Evolutionary conservation across 1,139 yeast genomes (phyloP).

Genomic region (Taiozyma sp.): DNA sequence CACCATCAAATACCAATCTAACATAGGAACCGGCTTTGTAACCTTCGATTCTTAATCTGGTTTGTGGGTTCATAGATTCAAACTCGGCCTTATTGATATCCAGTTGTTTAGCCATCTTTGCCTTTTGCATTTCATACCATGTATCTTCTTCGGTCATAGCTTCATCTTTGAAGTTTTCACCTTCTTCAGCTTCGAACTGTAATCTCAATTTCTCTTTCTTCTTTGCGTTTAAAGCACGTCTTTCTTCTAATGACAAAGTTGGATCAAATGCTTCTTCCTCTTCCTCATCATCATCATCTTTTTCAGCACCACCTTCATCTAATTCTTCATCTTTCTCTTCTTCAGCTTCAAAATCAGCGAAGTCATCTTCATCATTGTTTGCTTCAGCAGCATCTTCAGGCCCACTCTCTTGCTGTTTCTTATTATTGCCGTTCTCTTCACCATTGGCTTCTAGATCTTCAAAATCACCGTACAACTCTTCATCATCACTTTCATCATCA

Average conservation of each 20-base stretch:
- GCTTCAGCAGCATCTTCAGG: conserved; percentile 41
- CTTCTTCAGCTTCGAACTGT: conserved; percentile 90
- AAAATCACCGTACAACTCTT: conserved; percentile 69
- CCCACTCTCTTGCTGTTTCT: conserved; percentile 42
- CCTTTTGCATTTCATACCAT: conserved; percentile 97
- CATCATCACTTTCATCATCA: conserved; percentile 39
- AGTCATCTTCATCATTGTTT: conserved; percentile 38
- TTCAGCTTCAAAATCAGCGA: conserved; percentile 55
- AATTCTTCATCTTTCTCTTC: conserved; percentile 40
- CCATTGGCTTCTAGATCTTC: conserved; percentile 63
- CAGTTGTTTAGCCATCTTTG: conserved; percentile 92
- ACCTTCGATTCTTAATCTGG: conserved; percentile 84
- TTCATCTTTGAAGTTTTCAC: conserved; percentile 70
- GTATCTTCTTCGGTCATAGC: conserved; percentile 79
- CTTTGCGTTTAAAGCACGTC: conserved; percentile 77
- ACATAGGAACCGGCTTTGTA: conserved; percentile 93
- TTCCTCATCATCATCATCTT: conserved; percentile 33
- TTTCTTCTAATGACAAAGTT: conserved; percentile 52
- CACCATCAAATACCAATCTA: conserved; percentile 71
- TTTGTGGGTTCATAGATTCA: conserved; percentile 67
- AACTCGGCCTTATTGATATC: conserved; percentile 86
- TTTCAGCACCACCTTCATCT: conserved; percentile 32
- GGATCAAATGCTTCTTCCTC: conserved; percentile 26
- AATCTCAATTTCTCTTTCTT: conserved; percentile 84
- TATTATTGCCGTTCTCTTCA: conserved; percentile 33